Base-by-base conservation (phyloP, 1,284 basidiomycete genomes). In the Clitocybe nebularis region DNA sequence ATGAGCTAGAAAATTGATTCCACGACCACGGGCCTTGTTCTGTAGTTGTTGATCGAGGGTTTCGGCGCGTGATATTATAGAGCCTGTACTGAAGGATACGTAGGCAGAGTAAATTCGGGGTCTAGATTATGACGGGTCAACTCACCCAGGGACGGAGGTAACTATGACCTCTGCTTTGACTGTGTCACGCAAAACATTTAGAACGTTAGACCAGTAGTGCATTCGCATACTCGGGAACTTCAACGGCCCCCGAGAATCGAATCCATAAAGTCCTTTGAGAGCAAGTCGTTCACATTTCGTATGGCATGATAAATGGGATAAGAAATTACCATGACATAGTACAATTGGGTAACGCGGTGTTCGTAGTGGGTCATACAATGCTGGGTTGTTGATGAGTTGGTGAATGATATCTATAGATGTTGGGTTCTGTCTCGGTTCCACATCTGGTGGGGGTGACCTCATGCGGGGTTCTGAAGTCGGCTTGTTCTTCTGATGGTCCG, bases 201-300 rank as follows among this genome's bases (percentile, higher is more conserved):
- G 72, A 4, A 97, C 84, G 45, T 89, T 88, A 0, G 85, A 83
- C 96, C 96, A 99, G 61, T 99, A 99, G 53, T 98, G 93, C 59
- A 93, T 80, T 48, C 92, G 77, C 57, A 94, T 68, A 55, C 80
- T 72, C 11, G 91, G 83, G 62, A 94, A 79, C 42, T 88, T 62
- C 13, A 81, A 72, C 0, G 89, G 79, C 16, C 92, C 80, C 51
- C 89, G 72, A 30, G 92, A 81, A 58, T 95, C 92, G 60, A 97
- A 99, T 5, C 96, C 95, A 57, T 98, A 98, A 1, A 99, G 71
- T 17, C 93, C 93, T 94, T 54, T 32, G 19, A 23, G 22, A 16
- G 25, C 13, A 52, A 30, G 30, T 26, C 32, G 34, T 6, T 29
- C 5, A 19, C n/a, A 11, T 28, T 36, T 11, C 8, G 32, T n/a